Evolutionary conservation across 108 stramenopile species (phyloP).

Genomic region (Aurantiochytrium sp.): DNA sequence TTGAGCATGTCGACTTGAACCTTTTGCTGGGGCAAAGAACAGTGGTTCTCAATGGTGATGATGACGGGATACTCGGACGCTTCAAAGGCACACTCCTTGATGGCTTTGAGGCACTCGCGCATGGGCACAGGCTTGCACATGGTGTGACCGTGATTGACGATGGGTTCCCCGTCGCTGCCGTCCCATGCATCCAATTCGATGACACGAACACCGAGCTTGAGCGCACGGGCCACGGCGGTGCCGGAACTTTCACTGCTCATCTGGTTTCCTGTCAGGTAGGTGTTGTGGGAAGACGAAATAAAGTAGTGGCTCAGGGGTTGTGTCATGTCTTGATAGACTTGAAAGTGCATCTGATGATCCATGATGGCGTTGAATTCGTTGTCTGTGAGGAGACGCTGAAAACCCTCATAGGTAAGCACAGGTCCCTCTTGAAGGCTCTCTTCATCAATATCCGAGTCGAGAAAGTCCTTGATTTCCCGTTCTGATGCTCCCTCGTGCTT

Average conservation of each 20-base stretch:
- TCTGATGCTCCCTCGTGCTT: slow-evolving; percentile 22
- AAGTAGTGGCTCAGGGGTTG: slow-evolving; percentile 75
- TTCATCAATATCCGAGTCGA: neutral
- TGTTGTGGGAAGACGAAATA: slow-evolving; percentile 90
- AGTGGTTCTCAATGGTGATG: slow-evolving; percentile 90
- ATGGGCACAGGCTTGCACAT: slow-evolving; percentile 74
- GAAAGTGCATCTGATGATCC: neutral
- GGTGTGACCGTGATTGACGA: slow-evolving; percentile 88
- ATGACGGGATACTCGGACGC: slow-evolving; percentile 74
- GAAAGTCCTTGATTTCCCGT: neutral
- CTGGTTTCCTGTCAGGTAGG: slow-evolving; percentile 91
- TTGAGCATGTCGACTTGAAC: slow-evolving; percentile 58
- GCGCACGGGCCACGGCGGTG: slow-evolving; percentile 58
- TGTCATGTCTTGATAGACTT: slow-evolving; percentile 52
- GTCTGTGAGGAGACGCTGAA: slow-evolving; percentile 19
- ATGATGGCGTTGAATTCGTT: slow-evolving; percentile 20
- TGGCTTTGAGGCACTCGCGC: slow-evolving; percentile 56
- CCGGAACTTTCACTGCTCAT: slow-evolving; percentile 59
- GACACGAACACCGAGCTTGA: slow-evolving; percentile 82
- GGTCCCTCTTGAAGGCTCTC: neutral
- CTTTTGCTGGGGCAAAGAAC: slow-evolving; percentile 66
- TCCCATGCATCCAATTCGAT: slow-evolving; percentile 96
- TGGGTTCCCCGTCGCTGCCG: slow-evolving; percentile 52
- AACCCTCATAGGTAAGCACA: neutral
- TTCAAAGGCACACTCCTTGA: slow-evolving; percentile 52